Evolutionary conservation across 2,329 filamentous ascomycete genomes (phyloP), one percentile per base, ranked within the genome.

Genomic region (Fusarium paranaense): DNA sequence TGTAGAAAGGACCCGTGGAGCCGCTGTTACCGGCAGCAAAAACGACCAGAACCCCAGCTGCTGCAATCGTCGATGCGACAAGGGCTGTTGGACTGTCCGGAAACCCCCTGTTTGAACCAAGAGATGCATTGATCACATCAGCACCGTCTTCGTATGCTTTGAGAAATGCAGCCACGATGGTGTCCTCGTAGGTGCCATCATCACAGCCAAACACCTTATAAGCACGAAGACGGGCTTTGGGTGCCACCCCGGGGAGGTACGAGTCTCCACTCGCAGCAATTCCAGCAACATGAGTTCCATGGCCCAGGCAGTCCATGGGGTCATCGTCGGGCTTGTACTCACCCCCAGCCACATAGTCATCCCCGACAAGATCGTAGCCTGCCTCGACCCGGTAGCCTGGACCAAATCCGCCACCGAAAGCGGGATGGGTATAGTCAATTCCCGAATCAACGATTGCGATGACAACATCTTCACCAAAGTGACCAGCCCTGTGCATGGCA

Each of bases 121-220:
- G 37, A 5, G 59, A 63, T 8, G 58, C 64, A 30, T 47, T 63
- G 64, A 67, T 67, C 38, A 67, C 30, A 47, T 67, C 64, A 5
- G 60, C 60, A 27, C 64, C 64, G 7, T 73, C 72, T 38, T 74
- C 70, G 13, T 66, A 65, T 4, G 72, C 72, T 25, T 33, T 37
- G 13, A 74, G 35, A 27, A 74, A 66, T 2, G 61, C 72, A 13
- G 45, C 47, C 22, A 57, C 47, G 10, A 73, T 74, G 25, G 71
- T 57, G 35, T 72, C 70, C 18, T 69, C 58, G n/a, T 40, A 60
- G 5, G 62, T 66, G 10, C 64, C 57, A 13, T 62, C 67, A 6
- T 74, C 16, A 82, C 76, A 9, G 72, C 80, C 16, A 82, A 66
- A 66, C 13, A 66, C 64, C 35, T 66, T 66, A 47, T 67, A 67